These are phyloP conservation scores for Canna indica DNA, from an alignment of 176 grass and related monocot species.

Conservation along the genomic window DNA sequence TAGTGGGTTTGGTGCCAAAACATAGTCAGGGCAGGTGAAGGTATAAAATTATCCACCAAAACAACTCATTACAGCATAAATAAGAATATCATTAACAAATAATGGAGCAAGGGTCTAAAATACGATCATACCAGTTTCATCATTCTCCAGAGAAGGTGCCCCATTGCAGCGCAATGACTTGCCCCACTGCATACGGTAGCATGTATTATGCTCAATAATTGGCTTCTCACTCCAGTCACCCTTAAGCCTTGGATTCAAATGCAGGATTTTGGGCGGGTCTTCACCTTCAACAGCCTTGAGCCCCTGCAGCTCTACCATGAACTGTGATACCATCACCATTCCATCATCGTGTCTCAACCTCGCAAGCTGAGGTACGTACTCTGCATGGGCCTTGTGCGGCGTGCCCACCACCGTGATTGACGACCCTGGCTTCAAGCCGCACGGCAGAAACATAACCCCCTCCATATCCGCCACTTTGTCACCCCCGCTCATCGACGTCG, in stretches of 20 bases:
- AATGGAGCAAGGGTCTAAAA: not conserved
- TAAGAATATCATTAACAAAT: not conserved
- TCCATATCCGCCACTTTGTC: not conserved
- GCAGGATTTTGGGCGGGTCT: constrained; percentile 88
- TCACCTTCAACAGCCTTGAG: constrained; percentile 53
- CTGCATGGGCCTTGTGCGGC: constrained; percentile 30
- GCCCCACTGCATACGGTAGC: constrained; percentile 90
- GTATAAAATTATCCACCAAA: not conserved
- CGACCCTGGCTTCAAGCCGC: constrained; percentile 62
- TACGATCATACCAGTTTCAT: constrained; percentile 43
- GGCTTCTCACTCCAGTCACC: constrained; percentile 78
- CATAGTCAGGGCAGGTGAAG: not conserved
- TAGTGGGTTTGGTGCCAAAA: too few species aligned
- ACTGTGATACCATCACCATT: constrained; percentile 81
- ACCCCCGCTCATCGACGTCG: constrained; percentile 17
- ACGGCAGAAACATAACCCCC: constrained; percentile 42
- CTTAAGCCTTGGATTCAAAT: constrained; percentile 69
- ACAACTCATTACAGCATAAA: not conserved
- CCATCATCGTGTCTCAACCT: constrained; percentile 38
- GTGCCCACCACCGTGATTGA: constrained; percentile 74
- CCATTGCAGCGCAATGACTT: constrained; percentile 79
- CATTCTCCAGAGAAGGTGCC: constrained; percentile 24
- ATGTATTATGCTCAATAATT: constrained; percentile 82
- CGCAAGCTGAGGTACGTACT: constrained; percentile 55
- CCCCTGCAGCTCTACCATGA: constrained; percentile 70